These are phyloP conservation scores for Globisporangium viniferum DNA, from an alignment of 352 stramenopile genomes.

Conservation along the genomic window DNA sequence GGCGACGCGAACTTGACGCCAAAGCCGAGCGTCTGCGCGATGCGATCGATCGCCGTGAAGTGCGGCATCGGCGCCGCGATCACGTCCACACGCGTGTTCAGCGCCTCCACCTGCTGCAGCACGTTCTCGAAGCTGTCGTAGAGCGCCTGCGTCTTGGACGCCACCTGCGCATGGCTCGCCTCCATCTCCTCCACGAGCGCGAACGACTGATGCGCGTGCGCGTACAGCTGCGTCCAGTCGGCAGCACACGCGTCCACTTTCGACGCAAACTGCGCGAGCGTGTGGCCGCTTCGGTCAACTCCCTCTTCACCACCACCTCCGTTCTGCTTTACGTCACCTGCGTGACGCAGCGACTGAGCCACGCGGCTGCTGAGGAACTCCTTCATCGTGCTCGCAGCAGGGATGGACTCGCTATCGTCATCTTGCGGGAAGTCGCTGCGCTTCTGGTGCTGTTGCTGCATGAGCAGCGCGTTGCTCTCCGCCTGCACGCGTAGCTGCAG, in stretches of 20 bases:
- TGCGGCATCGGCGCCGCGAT: slow-evolving; percentile 68
- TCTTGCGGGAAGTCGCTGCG: not conserved
- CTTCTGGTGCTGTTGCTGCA: slow-evolving; percentile 19
- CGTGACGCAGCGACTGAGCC: not conserved
- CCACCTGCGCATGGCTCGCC: slow-evolving; percentile 71
- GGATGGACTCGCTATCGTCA: not conserved
- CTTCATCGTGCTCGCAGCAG: slow-evolving; percentile 30
- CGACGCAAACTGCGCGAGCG: slow-evolving; percentile 27
- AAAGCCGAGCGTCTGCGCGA: slow-evolving; percentile 60
- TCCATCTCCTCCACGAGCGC: slow-evolving; percentile 80
- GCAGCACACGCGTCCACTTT: slow-evolving; percentile 30
- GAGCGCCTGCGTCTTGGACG: slow-evolving; percentile 66
- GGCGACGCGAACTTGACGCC: slow-evolving; percentile 63
- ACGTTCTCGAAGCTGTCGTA: slow-evolving; percentile 77
- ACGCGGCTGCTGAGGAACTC: slow-evolving; percentile 32
- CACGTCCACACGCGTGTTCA: slow-evolving; percentile 57
- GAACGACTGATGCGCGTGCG: slow-evolving; percentile 58
- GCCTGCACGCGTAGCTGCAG: slow-evolving; percentile 54
- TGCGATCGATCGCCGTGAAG: slow-evolving; percentile 61
- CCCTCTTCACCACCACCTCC: not conserved
- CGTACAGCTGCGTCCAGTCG: slow-evolving; percentile 42
- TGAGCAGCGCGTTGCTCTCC: slow-evolving; percentile 36
- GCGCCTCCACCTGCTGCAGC: slow-evolving; percentile 54
- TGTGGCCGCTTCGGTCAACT: slow-evolving; percentile 17
- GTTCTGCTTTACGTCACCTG: not conserved